Conservation (phyloP, 495 filamentous ascomycete genomes). For the Tuber aestivum region DNA sequence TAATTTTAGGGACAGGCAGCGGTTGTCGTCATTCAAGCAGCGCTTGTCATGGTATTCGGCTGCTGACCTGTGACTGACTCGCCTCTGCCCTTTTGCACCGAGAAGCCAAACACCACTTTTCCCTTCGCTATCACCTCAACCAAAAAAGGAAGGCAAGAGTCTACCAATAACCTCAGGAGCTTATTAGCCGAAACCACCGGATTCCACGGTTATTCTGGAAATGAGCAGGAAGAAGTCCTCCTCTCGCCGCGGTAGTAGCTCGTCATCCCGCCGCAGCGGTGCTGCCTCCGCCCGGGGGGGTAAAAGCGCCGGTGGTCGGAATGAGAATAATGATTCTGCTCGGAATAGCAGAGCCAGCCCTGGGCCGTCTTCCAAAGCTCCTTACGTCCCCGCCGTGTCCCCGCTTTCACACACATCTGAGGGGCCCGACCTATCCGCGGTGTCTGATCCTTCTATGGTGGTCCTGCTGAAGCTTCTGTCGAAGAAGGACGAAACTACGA, state of each 20-base stretch:
- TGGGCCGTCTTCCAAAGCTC: conserved; percentile 9
- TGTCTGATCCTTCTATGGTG: conserved; percentile 72
- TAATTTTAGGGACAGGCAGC: neutral
- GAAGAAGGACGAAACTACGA: conserved; percentile 90
- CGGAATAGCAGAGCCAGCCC: neutral
- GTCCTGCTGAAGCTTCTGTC: conserved; percentile 86
- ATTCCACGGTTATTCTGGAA: neutral
- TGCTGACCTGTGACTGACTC: neutral
- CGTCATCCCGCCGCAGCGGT: neutral
- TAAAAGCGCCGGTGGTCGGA: neutral
- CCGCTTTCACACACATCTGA: conserved; percentile 76
- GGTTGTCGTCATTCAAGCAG: neutral
- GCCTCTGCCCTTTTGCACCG: neutral
- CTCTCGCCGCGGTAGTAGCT: neutral
- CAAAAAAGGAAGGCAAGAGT: neutral
- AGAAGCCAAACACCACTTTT: neutral
- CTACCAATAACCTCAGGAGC: neutral
- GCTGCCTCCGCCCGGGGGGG: neutral
- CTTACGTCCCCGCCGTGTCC: conserved; percentile 27
- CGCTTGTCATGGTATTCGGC: neutral
- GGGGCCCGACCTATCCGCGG: conserved; percentile 69
- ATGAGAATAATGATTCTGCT: neutral
- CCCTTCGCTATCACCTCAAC: neutral
- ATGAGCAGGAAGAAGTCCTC: conserved; percentile 5
- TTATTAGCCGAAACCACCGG: neutral